Evolutionary conservation across 345 rosid genomes (phyloP), one percentile per base, ranked within the genome.

Genomic region (Ailanthus altissimus): DNA sequence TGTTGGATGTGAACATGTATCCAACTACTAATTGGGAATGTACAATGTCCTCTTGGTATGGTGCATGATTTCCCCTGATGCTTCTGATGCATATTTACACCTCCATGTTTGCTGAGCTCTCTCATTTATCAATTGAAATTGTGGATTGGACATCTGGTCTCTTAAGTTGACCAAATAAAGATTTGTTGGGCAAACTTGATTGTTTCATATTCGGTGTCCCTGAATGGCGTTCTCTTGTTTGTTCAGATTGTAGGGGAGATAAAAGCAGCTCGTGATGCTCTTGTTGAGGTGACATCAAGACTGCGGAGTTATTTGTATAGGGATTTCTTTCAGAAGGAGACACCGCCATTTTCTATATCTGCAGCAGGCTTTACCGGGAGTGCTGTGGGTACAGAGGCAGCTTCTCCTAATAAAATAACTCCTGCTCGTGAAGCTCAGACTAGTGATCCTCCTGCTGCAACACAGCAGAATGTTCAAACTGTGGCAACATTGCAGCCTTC

Each of bases 241-340:
- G 4, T 74, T 69, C 92, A 96, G 99, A 97, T 97, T 76, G 88
- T 87, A 72, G 99, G 99, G 46, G 99, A 97, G 79, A 92, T 97
- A 77, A 88, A 45, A 83, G 91, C 93, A 62, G 98, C 98, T 73
- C 90, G 99, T 59, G 86, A 89, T 70, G 99, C 98, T 78, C 98
- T 97, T 79, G 89, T 94, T 70, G 98, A 94, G 84, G 84, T 97
- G 85, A 94, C 99, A 4, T 88, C 90, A 60, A 82, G 86, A 69
- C 67, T 97, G 68, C 86, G 93, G 70, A 92, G 90, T 88, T 89
- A 87, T 75, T 75, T 92, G 50, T 94, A 84, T 78, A 87, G 86
- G 82, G 97, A 94, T 56, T 82, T 85, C 66, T 88, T 81, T 75
- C 91, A 86, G 66, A 91, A 82, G 84, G 95, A 89, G 69, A 79